Evolutionary conservation across 768 basidiomycete genomes (phyloP).

Genomic region (Grammothele lineata): DNA sequence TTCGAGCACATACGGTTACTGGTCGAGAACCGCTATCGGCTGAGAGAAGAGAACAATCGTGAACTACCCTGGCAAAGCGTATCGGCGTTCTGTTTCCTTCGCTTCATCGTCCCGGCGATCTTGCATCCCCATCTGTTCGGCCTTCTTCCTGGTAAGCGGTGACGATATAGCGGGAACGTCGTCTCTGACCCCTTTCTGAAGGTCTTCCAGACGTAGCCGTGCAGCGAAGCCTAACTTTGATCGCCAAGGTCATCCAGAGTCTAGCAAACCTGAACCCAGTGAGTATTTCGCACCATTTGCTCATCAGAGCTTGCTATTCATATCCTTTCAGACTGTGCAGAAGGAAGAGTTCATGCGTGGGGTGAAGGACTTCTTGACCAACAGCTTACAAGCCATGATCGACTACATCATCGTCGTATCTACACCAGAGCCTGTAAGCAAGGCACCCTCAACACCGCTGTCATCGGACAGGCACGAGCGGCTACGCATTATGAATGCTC

Average conservation of each 20-base stretch:
- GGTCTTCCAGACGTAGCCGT: slow-evolving; percentile 64
- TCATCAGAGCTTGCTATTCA: background rate
- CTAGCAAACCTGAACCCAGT: slow-evolving; percentile 81
- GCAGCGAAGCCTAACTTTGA: slow-evolving; percentile 76
- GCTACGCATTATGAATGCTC: slow-evolving; percentile 40
- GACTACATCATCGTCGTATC: slow-evolving; percentile 78
- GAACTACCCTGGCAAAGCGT: slow-evolving; percentile 78
- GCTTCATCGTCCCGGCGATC: slow-evolving; percentile 88
- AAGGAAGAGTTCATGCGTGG: slow-evolving; percentile 84
- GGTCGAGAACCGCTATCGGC: slow-evolving; percentile 62
- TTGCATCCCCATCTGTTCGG: slow-evolving; percentile 86
- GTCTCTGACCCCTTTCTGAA: slow-evolving; percentile 23
- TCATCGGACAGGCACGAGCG: slow-evolving; percentile 41
- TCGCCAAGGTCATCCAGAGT: slow-evolving; percentile 88
- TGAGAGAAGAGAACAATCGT: slow-evolving; percentile 40
- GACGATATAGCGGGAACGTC: too few relatives aligned
- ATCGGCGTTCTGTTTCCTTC: slow-evolving; percentile 84
- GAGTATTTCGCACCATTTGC: slow-evolving; percentile 22
- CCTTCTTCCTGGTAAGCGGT: slow-evolving; percentile 60
- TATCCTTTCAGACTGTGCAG: slow-evolving; percentile 44
- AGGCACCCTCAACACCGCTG: slow-evolving; percentile 16
- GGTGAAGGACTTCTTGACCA: slow-evolving; percentile 66
- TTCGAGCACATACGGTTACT: slow-evolving; percentile 68
- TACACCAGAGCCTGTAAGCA: slow-evolving; percentile 34
- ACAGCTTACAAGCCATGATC: slow-evolving; percentile 64